Evolutionary conservation across 495 filamentous ascomycete genomes (phyloP), one percentile per base, ranked within the genome.

Genomic region (Penicillium dipodomyicola): DNA sequence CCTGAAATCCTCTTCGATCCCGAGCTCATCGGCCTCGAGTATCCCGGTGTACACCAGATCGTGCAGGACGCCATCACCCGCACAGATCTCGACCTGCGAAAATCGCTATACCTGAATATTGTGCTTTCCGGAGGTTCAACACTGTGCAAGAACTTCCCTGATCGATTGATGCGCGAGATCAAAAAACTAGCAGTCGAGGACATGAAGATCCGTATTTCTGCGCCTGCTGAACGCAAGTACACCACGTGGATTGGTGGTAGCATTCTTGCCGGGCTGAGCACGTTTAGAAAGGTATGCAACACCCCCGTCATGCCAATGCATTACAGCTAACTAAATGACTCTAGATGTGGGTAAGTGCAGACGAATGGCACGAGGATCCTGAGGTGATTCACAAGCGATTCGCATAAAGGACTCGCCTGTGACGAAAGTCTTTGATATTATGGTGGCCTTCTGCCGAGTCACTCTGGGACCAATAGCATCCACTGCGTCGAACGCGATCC

Each of bases 291-390:
- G 89, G 92, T 96, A 68, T 62, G 88, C 89, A 55, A 78, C 40
- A 52, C 4, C 44, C 22, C 9, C 37, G 41, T 25, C 30, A 8
- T 25, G 35, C 17, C 10, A 56, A 33, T 5, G 5, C 7, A 37
- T 43, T 37, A 17, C 39, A 35, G 45, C 64, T 71, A 50, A 66
- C 30, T 19, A 53, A n/a, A 46, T 23, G 10, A 4, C 44, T 57
- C 56, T 69, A 96, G 94, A 97, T 99, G 95, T 97, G 92, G 91
- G 93, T 97, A 60, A 95, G 89, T 65, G 90, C 93, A 65, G 95
- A 97, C 63, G 94, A 97, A 75, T 99, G 93, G 92, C 95, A 99
- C 67, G 94, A 99, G 79, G 93, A 99, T 71, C 94, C 94, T 5
- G 93, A 99, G 61, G 90, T 97, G 59, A 97, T 99, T 69, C 92